Evolutionary conservation across 2,329 filamentous ascomycete genomes (phyloP), one percentile per base, ranked within the genome.

Genomic region (Paramyrothecium roridum): DNA sequence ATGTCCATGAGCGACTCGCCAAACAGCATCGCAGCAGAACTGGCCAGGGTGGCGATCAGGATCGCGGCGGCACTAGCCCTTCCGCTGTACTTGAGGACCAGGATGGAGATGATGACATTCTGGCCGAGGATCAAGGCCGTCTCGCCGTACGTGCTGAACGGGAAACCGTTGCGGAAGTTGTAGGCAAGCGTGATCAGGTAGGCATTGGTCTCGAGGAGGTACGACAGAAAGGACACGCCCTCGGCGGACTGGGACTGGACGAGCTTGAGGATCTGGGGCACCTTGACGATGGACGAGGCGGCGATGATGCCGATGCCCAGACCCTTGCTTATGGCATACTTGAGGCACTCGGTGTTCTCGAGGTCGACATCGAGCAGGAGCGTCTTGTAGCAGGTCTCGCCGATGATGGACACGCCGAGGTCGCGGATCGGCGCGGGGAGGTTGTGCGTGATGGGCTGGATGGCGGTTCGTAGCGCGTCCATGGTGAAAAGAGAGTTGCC

Each of bases 111-210:
- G 57, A 92, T 84, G 47, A 98, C 84, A 74, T 99, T 96, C 78
- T 99, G 95, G 56, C 88, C 86, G 51, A 95, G 83, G 64, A 99
- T 97, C 67, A 98, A 80, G 40, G 90, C 92, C 26, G 91, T 93
- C 82, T 99, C 95, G 72, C 95, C 95, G 72, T 90, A 99, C 12
- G 95, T 99, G 81, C 89, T 96, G 76, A 99, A 97, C 3, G 95
- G 93, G 65, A 96, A 97, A 22, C 86, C 87, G 67, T 92, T 91
- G 69, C 95, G 91, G 61, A 90, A 81, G 72, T 96, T 96, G 80
- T 99, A 99, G 52, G 91, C 90, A 62, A 99, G 84, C 6, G 87
- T 89, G 73, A 97, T 96, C 65, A 97, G 81, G 76, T 96, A 93
- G 56, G 88, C 86, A 54, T 84, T 81, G 10, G 92, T 97, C 79